A percentile compares a stretch with the other conserved stretches of the same genome.
Conservation (phyloP, 2,329 filamentous ascomycete genomes). For the Epichloe typhina region DNA sequence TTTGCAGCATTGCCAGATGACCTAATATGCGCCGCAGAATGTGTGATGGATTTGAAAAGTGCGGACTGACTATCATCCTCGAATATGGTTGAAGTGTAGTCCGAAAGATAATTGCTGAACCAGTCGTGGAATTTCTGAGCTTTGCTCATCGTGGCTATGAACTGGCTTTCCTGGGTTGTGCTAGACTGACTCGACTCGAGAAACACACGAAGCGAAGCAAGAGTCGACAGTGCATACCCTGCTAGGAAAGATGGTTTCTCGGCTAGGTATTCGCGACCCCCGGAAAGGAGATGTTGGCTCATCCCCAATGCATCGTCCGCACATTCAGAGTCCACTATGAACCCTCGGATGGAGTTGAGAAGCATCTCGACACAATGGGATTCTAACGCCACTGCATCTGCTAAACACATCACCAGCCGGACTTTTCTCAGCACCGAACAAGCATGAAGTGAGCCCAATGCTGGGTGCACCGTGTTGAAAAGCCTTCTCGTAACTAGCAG, state of each 20-base stretch:
- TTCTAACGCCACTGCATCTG: constrained; percentile 56
- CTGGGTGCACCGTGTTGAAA: constrained; percentile 67
- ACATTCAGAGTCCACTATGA: constrained; percentile 72
- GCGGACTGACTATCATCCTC: constrained; percentile 32
- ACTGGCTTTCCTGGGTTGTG: constrained; percentile 75
- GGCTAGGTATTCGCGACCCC: constrained; percentile 55
- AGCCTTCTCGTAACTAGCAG: constrained; percentile 64
- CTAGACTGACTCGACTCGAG: constrained; percentile 61
- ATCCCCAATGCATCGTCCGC: constrained; percentile 84
- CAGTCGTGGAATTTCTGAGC: constrained; percentile 65
- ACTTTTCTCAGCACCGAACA: constrained; percentile 80
- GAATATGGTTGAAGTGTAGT: constrained; percentile 44
- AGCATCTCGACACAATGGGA: constrained; percentile 87
- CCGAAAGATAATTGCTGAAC: constrained; percentile 57
- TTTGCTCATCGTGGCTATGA: constrained; percentile 62
- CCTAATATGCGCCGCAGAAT: constrained; percentile 54
- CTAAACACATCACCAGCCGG: constrained; percentile 65
- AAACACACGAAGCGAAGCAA: constrained; percentile 68
- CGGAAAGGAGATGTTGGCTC: constrained; percentile 66
- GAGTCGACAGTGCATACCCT: constrained; percentile 64
- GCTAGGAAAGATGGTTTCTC: constrained; percentile 62
- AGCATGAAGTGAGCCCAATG: constrained; percentile 74
- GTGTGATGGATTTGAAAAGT: constrained; percentile 54
- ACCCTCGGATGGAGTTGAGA: constrained; percentile 64
- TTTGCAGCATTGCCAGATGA: constrained; percentile 55